These are phyloP conservation scores for Talaromyces sp. DNA, from an alignment of 2,329 filamentous ascomycete species.

Conservation along the genomic window DNA sequence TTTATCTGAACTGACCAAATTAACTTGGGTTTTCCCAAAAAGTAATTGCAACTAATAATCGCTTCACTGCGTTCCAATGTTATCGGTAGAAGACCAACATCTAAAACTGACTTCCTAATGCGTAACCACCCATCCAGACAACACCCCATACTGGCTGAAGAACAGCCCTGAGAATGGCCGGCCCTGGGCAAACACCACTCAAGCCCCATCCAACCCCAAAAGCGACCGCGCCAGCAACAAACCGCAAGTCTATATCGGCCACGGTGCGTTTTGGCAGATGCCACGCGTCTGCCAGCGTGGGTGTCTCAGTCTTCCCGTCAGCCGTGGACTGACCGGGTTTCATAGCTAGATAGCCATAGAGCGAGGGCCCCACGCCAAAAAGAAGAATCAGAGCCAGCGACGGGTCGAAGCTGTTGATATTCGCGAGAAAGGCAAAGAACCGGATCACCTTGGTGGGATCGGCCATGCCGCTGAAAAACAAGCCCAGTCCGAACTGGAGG, in stretches of 20 bases:
- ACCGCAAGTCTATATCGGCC: slow-evolving; percentile 44
- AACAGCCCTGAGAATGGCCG: slow-evolving; percentile 42
- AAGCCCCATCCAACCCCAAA: slow-evolving; percentile 51
- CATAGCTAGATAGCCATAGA: slow-evolving; percentile 28
- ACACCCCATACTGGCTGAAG: slow-evolving; percentile 46
- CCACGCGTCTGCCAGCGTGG: slow-evolving; percentile 38
- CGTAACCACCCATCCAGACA: slow-evolving; percentile 44
- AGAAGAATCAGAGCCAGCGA: slow-evolving; percentile 45
- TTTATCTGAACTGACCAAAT: no score
- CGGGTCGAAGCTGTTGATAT: slow-evolving; percentile 44
- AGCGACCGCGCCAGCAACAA: slow-evolving; percentile 41
- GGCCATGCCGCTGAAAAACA: slow-evolving; percentile 49
- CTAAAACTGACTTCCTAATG: slow-evolving; percentile 34
- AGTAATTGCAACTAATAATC: neutral
- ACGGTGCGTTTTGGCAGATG: slow-evolving; percentile 41
- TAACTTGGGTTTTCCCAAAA: no score
- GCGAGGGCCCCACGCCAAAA: slow-evolving; percentile 45
- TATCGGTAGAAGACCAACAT: neutral
- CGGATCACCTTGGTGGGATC: slow-evolving; percentile 45
- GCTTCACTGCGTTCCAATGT: no score
- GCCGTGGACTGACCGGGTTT: slow-evolving; percentile 24
- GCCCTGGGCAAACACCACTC: slow-evolving; percentile 48
- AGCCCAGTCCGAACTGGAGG: slow-evolving; percentile 46
- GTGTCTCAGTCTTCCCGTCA: slow-evolving; percentile 18
- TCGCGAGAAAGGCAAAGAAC: slow-evolving; percentile 44